Evolutionary conservation across 2,329 filamentous ascomycete genomes (phyloP).

Genomic region (Colletotrichum somersetense): DNA sequence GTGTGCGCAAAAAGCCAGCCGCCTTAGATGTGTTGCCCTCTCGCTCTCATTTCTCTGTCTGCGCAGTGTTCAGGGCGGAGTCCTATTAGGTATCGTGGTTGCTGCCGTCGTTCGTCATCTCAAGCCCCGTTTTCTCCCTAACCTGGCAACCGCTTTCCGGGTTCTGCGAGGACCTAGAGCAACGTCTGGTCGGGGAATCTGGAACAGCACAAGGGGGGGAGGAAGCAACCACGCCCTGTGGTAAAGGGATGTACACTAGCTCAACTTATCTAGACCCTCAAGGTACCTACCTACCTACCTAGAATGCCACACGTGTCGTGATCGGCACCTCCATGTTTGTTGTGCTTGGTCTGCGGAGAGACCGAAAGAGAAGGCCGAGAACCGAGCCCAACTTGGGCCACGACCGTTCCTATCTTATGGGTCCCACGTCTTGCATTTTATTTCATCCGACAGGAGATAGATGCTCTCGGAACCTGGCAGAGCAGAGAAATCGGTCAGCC

Average conservation of each 20-base stretch:
- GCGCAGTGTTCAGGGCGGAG: too few relatives aligned
- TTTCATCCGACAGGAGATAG: slow-evolving; percentile 16
- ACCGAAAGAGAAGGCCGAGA: slow-evolving; percentile 18
- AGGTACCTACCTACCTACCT: too few relatives aligned
- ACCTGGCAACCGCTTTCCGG: slow-evolving; percentile 23
- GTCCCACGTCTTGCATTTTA: slow-evolving; percentile 6
- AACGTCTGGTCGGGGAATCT: slow-evolving; percentile 5
- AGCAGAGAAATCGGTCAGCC: slow-evolving; percentile 1
- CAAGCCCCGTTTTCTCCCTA: slow-evolving; percentile 16
- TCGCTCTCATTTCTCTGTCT: not conserved
- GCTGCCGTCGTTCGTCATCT: not conserved
- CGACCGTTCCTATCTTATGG: slow-evolving; percentile 4
- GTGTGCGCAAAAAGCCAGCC: slow-evolving; percentile 10
- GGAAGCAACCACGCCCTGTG: not conserved
- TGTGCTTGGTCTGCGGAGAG: slow-evolving; percentile 2
- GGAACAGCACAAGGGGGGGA: slow-evolving; percentile 21
- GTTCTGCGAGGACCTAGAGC: slow-evolving; percentile 34
- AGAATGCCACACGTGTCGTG: not conserved
- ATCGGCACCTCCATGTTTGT: not conserved
- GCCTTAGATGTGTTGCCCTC: not conserved
- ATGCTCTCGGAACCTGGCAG: slow-evolving; percentile 12
- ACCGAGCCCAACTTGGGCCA: not conserved
- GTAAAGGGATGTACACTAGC: too few relatives aligned
- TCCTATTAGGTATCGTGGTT: too few relatives aligned
- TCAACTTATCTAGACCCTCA: too few relatives aligned